Percentiles rank a stretch among this genome's conserved stretches.
Conservation (phyloP, 371 early-diverging fungal species). For the Apophysomyces variabilis region DNA sequence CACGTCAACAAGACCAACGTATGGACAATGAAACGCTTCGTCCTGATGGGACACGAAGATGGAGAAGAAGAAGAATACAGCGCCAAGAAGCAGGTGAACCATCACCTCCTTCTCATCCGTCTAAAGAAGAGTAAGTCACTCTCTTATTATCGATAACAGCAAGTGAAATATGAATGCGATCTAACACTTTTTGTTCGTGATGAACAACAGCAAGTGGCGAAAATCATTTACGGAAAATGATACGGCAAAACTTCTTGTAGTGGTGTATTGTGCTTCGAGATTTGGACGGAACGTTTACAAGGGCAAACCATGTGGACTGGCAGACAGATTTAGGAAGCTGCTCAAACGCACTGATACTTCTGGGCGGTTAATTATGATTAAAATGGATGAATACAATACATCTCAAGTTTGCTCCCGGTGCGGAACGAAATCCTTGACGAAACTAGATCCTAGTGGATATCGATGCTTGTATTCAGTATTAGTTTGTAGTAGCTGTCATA, state of each 20-base stretch:
- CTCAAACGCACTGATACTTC: not conserved
- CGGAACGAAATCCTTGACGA: too few relatives aligned
- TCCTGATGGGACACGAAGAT: not conserved
- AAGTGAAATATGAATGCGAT: not conserved
- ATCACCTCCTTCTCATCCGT: not conserved
- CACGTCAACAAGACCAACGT: not conserved
- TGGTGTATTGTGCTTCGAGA: not conserved
- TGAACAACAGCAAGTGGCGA: too few relatives aligned
- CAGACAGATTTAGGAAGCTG: not conserved
- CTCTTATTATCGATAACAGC: not conserved
- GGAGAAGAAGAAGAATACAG: not conserved
- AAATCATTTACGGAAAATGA: not conserved
- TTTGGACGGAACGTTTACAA: not conserved
- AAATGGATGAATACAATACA: not conserved
- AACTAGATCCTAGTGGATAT: too few relatives aligned
- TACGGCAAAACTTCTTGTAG: not conserved
- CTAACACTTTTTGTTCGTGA: too few relatives aligned
- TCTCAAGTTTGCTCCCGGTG: not conserved
- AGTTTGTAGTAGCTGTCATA: too few relatives aligned
- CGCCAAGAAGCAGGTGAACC: not conserved
- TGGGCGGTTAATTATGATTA: not conserved
- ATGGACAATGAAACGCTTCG: too few relatives aligned
- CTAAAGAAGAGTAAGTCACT: not conserved
- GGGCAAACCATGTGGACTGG: not conserved
- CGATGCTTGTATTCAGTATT: too few relatives aligned